Base-by-base conservation (phyloP, 73 alveolate genomes). In the Breviolum minutum region DNA sequence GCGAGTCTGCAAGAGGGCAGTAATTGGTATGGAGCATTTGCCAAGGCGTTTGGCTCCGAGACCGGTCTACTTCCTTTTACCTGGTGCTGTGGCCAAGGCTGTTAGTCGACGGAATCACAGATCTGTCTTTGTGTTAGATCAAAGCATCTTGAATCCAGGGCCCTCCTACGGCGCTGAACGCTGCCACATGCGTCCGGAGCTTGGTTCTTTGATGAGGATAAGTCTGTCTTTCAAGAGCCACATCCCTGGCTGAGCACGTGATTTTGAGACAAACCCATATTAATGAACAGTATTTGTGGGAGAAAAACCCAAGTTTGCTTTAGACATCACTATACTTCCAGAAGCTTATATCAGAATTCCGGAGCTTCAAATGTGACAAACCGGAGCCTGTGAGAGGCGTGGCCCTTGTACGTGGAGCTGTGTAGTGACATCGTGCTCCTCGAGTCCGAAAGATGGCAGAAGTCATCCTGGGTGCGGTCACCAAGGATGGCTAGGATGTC, bases 371-470 rank as follows among this genome's bases (percentile, higher is more conserved):
- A 40, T 40, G 54, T 40, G 54, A 40, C 54, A 40, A 20, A 20
- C 54, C 54, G 54, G 13, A 14, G 19, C 32, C 87, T 19, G 22
- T n/a, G 62, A 8, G 71, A 92, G 97, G 97, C 97, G 70, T 94
- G 99, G 99, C 99, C 99, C 13, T 71, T 94, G 63, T 94, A 94
- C 40, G 94, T 94, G 94, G 91, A 80, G 85, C 99, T 94, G 73
- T 48, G 99, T 40, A 94, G 93, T 54, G 99, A 94, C 62, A 63
- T 94, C 94, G 99, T 94, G 40, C 94, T 94, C 54, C 85, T 94
- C 24, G 94, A 82, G 30, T 94, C 99, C 24, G 99, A 94, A 40
- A 87, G 99, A 30, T 94, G 99, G 99, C 99, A 63, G 83, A 94
- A 94, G 93, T 94, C 99, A 26, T 74, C 99, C 30, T 94, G 99